These are phyloP conservation scores for Corniculantispora saksenae DNA, from an alignment of 2,329 filamentous ascomycete genomes.

Conservation along the genomic window DNA sequence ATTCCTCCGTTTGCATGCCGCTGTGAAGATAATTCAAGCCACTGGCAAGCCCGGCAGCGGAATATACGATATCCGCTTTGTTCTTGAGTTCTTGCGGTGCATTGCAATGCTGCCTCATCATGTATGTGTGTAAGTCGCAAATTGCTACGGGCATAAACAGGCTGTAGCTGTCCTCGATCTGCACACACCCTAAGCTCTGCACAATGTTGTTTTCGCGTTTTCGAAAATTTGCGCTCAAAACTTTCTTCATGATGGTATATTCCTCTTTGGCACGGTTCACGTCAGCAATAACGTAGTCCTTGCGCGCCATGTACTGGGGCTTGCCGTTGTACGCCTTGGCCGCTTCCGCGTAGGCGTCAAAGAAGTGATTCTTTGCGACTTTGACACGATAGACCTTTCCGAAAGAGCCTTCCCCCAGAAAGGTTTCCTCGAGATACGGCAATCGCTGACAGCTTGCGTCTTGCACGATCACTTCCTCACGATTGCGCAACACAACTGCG, in stretches of 20 bases:
- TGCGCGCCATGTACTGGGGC: constrained; percentile 34
- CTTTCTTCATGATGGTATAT: constrained; percentile 35
- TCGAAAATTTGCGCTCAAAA: constrained; percentile 28
- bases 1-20: constrained; percentile 30
- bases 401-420: constrained; percentile 33
- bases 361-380: constrained; percentile 38
- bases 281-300: constrained; percentile 36
- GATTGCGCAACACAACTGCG: constrained; percentile 21
- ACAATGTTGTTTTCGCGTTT: constrained; percentile 37
- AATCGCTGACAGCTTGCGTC: constrained; percentile 28
- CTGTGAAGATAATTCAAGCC: constrained; percentile 40
- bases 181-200: constrained; percentile 37
- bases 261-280: constrained; percentile 30
- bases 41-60: constrained; percentile 34
- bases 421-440: constrained; percentile 37
- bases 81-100: constrained; percentile 24
- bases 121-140: constrained; percentile 39
- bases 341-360: constrained; percentile 13
- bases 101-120: constrained; percentile 28
- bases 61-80: constrained; percentile 30
- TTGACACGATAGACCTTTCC: constrained; percentile 32
- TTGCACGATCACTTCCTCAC: constrained; percentile 27
- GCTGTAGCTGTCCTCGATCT: constrained; percentile 36
- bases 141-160: constrained; percentile 42
- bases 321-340: constrained; percentile 24